Evolutionary conservation across 2,329 filamentous ascomycete species (phyloP), one percentile per base, ranked within the genome.

Genomic region (Aspergillus sp.): DNA sequence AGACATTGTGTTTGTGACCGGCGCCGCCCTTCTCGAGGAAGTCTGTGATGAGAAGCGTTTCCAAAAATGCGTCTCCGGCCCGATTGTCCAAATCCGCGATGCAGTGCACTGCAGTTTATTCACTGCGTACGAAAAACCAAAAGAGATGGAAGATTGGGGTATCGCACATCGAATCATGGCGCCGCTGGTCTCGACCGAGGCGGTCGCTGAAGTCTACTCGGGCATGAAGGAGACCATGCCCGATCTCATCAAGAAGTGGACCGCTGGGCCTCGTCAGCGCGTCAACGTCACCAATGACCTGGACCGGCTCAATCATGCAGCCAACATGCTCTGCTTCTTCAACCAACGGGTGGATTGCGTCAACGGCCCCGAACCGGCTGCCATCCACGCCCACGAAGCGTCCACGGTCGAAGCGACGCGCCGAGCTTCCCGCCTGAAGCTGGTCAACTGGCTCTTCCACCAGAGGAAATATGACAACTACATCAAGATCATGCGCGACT

Each of bases 31-130:
- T 0, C 72, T 88, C 29, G 78, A 87, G 51, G 86, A 89, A 62
- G 66, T 83, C 14, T 88, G 84, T 61, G 82, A 89, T 55, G 84
- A 89, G 68, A 82, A 76, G 53, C 77, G 85, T 16, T 88, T 89
- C 65, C 70, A 64, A 20, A 72, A 72, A 61, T 67, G 62, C 49
- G 68, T 78, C 20, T 88, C 88, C 60, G 68, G 67, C 6, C 74
- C 77, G 0, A 70, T 88, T 2, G 61, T 72, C 7, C 67, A 87
- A 64, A 77, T 90, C 44, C 75, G 87, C 58, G 77, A 82, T 53
- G 81, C 80, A 17, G 78, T 86, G 1, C 76, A 83, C 55, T 85
- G 88, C 74, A 86, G 86, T 21, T 77, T 90, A 4, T 89, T 90
- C 65, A 89, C 86, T 0, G 85, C 74, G 5, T 63, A 71, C 55